Percentiles rank a stretch among this genome's conserved stretches.
phyloP scores from a whole-genome alignment of 331 rosid species.

The Rosa hybrid region DNA sequence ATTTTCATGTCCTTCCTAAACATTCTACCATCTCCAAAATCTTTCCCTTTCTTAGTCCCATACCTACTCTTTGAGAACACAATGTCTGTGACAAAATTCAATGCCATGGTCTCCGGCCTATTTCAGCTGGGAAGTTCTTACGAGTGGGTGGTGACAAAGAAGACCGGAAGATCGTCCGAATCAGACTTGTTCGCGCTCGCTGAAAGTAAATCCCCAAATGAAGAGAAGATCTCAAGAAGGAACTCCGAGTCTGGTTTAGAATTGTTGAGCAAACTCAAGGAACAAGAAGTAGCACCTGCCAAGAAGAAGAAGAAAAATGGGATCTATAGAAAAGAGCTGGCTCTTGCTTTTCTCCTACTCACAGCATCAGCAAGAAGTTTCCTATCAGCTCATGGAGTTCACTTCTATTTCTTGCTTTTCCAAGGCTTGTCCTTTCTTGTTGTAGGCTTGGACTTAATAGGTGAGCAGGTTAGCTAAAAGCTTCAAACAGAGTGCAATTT shows the following conservation, averaged over 20 bases:
- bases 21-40: slow-evolving; percentile 93
- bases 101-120: slow-evolving; percentile 95
- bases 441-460: slow-evolving; percentile 91
- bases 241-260: slow-evolving; percentile 85
- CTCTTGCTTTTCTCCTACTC: slow-evolving; percentile 87
- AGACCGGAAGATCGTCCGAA: slow-evolving; percentile 92
- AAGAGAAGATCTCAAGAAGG: slow-evolving; percentile 76
- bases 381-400: slow-evolving; percentile 90
- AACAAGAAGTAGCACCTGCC: slow-evolving; percentile 37
- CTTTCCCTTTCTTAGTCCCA: slow-evolving; percentile 90
- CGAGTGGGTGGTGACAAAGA: slow-evolving; percentile 98
- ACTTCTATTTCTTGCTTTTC: slow-evolving; percentile 92
- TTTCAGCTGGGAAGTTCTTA: slow-evolving; percentile 96
- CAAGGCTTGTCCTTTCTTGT: slow-evolving; percentile 91
- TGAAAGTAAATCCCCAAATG: slow-evolving; percentile 70
- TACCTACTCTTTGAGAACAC: slow-evolving; percentile 97
- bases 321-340: slow-evolving; percentile 86
- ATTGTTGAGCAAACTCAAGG: slow-evolving; percentile 59
- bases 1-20: slow-evolving; percentile 86
- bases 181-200: slow-evolving; percentile 81
- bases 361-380: slow-evolving; percentile 93
- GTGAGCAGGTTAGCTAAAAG: slow-evolving; percentile 83
- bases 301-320: slow-evolving; percentile 71
- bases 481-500: background rate
- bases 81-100: slow-evolving; percentile 98